A percentile compares a stretch with the other conserved stretches of the same genome.
Conservation (phyloP, 805 yeast genomes). For the Huiozyma sinensis region DNA sequence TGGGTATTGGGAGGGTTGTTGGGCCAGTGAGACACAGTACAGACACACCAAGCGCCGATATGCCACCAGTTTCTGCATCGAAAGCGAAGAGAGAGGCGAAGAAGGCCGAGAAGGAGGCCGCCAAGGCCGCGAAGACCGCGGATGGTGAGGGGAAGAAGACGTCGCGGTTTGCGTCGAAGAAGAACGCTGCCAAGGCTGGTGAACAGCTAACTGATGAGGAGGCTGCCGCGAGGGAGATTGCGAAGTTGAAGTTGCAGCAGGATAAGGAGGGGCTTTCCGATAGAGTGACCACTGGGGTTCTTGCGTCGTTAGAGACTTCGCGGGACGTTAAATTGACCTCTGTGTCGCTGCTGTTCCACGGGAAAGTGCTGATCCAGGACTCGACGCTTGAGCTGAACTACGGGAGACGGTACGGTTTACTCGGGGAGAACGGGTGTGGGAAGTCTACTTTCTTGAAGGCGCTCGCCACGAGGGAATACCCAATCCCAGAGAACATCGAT, state of each 20-base stretch:
- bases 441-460: constrained; percentile 91
- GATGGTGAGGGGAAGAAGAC: constrained; percentile 42
- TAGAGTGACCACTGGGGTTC: constrained; percentile 96
- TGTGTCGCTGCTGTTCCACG: constrained; percentile 89
- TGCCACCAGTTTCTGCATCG: constrained; percentile 64
- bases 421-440: constrained; percentile 99
- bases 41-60: constrained; percentile 3
- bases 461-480: constrained; percentile 91
- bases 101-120: constrained; percentile 96
- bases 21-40: background rate
- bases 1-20: background rate
- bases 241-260: constrained; percentile 81
- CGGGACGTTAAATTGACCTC: constrained; percentile 90
- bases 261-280: constrained; percentile 92
- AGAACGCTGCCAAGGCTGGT: constrained; percentile 23
- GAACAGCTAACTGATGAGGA: constrained; percentile 6
- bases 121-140: constrained; percentile 52
- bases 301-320: constrained; percentile 78
- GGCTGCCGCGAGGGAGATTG: constrained; percentile 62
- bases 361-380: constrained; percentile 91
- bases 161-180: constrained; percentile 32
- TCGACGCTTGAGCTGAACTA: constrained; percentile 85
- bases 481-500: constrained; percentile 86
- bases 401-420: constrained; percentile 94
- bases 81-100: constrained; percentile 95